Base-by-base conservation (phyloP, 2,329 filamentous ascomycete genomes). In the Fusarium humuli region DNA sequence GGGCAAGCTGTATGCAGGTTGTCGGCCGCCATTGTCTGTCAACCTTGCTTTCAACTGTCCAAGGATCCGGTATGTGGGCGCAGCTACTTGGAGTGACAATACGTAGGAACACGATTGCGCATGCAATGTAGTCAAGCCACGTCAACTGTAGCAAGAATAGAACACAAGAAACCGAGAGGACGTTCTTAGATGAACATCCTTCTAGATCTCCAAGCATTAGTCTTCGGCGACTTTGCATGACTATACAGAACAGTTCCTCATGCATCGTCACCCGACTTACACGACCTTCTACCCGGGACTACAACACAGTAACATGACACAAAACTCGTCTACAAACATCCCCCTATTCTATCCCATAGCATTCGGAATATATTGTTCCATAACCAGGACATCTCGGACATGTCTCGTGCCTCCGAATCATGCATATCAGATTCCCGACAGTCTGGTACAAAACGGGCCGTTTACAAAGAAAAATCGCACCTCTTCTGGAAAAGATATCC, bases 381-480 rank as follows among this genome's bases (percentile, higher is more conserved):
- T 29, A 12, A 20, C 12, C 12, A 60, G 27, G 18, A 18, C 32
- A 29, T 22, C 18, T 46, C 49, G 49, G 49, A 41, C 49, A 40
- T 57, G 50, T 54, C 45, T 65, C 53, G 54, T 34, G 22, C 25
- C 18, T 29, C 52, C 50, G 40, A 42, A 20, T 20, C 40, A 52
- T 65, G 61, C 61, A 58, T 41, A 45, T 41, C 44, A 57, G 59
- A 45, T 18, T 58, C 63, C 63, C 63, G 62, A 61, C 63, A 66
- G 61, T 66, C n/a, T 66, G 63, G 63, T 66, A 61, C 49, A 47
- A 52, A 67, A 66, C 63, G 62, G 62, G 10, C 63, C 63, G 61
- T 67, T 66, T 66, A 32, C 37, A 49, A n/a, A 37, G 37, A n/a
- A 48, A 47, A 48, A 16, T 37, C n/a, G 22, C 30, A n/a, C 32